Conservation (phyloP, 2,329 filamentous ascomycete genomes). For the Penicillium sp. region DNA sequence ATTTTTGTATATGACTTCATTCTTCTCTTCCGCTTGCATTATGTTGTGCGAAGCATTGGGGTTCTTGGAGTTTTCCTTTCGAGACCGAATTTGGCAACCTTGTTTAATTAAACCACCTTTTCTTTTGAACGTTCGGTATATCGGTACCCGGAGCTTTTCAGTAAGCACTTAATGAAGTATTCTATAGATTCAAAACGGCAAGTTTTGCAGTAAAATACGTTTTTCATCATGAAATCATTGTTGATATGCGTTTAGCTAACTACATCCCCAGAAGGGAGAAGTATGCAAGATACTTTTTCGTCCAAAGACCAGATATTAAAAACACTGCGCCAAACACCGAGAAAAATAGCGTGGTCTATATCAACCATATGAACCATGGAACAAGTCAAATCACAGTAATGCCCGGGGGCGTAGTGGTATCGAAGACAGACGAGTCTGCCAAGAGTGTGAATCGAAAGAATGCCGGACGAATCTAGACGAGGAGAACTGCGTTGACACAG, state of each 20-base stretch:
- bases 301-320: conserved; percentile 17
- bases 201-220: neutral
- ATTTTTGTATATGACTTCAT: conserved; percentile 20
- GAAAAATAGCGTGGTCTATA: conserved; percentile 18
- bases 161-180: neutral
- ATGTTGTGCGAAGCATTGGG: conserved; percentile 7
- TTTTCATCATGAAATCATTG: conserved; percentile 6
- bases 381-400: conserved; percentile 17
- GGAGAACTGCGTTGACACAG: conserved; percentile 54
- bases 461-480: conserved; percentile 18
- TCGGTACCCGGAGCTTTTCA: neutral
- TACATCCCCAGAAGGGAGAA: conserved; percentile 15
- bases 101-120: conserved; percentile 7
- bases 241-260: conserved; percentile 19
- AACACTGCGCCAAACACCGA: conserved; percentile 27
- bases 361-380: conserved; percentile 18
- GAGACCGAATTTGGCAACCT: conserved; percentile 1
- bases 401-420: conserved; percentile 22
- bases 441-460: conserved; percentile 10
- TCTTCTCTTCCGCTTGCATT: conserved; percentile 9
- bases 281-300: conserved; percentile 25
- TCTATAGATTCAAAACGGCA: neutral
- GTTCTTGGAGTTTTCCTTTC: conserved; percentile 7
- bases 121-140: neutral
- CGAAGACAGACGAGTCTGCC: conserved; percentile 19